Evolutionary conservation across 257 asterid species (phyloP), one percentile per base, ranked within the genome.

Genomic region (Solanum dulcamara): DNA sequence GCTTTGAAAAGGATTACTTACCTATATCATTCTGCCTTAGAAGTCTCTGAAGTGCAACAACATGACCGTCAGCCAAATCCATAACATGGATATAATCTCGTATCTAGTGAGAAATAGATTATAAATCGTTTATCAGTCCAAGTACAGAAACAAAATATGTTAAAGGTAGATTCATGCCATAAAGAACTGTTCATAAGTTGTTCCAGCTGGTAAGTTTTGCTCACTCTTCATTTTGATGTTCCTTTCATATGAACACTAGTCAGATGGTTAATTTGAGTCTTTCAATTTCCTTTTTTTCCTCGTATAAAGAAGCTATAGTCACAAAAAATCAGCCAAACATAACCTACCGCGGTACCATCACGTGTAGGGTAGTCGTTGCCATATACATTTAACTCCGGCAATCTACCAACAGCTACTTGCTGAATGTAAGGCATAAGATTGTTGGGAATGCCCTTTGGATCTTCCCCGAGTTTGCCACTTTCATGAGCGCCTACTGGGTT

Each of bases 41-140:
- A 86, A 96, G 97, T 90, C 93, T 92, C 90, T 92, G 92, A 59
- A 96, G 89, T 15, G 99, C 96, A 87, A 90, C 97, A 75, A 96
- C 97, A 83, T 96, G 99, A 70, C 98, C 99, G 28, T 96, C 98
- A 10, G 99, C 99, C 82, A 96, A 90, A 90, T 96, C 99, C 98
- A 95, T 94, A 32, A 96, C 99, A 88, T 96, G 99, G 88, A 96
- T 96, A 91, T 96, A 96, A 84, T 96, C 99, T 81, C 99, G 92
- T 50, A 96, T 88, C 99, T 96, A 93, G 64, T 32, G 30, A 79
- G 28, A 24, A 79, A 30, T 18, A 79, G 64, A 48, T 79, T 30
- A 48, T 9, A 79, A 10, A 48, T 28, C 10, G 15, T 79, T 48
- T 48, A 79, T 10, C 30, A 77, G 83, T 48, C 17, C 1, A 17